A percentile compares a stretch with the other conserved stretches of the same genome.
Conservation (phyloP, 208 protist genomes). For the Leishmania martiniquensis region DNA sequence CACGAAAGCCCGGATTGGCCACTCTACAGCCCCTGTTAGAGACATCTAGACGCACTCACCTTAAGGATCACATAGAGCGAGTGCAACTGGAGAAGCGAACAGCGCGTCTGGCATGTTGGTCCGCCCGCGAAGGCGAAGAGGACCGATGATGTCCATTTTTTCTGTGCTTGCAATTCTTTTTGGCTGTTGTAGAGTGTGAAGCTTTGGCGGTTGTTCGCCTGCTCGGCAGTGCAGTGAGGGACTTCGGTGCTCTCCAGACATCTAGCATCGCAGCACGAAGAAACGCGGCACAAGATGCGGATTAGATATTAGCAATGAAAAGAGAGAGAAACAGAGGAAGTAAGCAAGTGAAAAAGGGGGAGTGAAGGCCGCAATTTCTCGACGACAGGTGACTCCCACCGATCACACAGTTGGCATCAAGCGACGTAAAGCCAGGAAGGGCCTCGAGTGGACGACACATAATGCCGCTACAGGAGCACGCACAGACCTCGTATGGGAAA, state of each 20-base stretch:
- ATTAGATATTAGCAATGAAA: constrained; percentile 5
- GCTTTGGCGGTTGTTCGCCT: not conserved
- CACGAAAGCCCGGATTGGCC: not conserved
- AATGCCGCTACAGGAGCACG: not conserved
- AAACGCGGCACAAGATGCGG: not conserved
- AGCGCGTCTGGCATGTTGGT: too few species aligned
- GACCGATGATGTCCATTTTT: too few species aligned
- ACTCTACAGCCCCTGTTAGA: too few species aligned
- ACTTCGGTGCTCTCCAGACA: not conserved
- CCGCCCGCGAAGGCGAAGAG: too few species aligned
- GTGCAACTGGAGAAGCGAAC: too few species aligned
- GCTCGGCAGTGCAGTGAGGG: not conserved
- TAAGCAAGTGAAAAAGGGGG: not conserved
- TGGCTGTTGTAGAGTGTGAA: not conserved
- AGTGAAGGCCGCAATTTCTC: not conserved
- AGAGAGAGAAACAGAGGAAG: not conserved
- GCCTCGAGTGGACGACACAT: not conserved
- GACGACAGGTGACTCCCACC: not conserved
- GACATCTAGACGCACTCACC: not conserved
- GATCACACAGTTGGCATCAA: not conserved
- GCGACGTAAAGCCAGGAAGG: not conserved
- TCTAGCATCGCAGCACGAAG: not conserved
- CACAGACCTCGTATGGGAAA: not conserved
- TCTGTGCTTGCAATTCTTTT: not conserved
- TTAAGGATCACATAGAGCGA: too few species aligned